phyloP scores from a whole-genome alignment of 73 alveolate species.

The Loxodes magnus region DNA sequence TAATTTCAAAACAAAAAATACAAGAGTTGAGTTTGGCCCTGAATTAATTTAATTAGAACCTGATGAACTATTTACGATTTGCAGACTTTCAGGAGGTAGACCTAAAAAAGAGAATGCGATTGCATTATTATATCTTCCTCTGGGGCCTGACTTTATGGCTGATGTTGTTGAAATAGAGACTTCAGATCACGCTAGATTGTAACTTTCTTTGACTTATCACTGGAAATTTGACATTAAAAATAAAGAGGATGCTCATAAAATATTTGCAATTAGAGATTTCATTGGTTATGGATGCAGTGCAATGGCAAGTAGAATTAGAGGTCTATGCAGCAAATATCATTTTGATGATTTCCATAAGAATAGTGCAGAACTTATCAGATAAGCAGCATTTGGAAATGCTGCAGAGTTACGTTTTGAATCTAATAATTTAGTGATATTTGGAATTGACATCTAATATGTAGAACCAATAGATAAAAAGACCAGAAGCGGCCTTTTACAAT shows the following conservation, averaged over 20 bases:
- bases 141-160: conserved; percentile 68
- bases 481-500: conserved; percentile 29
- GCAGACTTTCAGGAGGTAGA: conserved; percentile 49
- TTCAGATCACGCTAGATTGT: conserved; percentile 69
- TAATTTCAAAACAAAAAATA: conserved; percentile 43
- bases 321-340: conserved; percentile 39
- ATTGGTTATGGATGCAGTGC: conserved; percentile 71
- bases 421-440: conserved; percentile 39
- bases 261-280: conserved; percentile 58
- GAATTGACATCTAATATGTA: conserved; percentile 47
- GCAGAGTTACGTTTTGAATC: conserved; percentile 28
- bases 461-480: conserved; percentile 58
- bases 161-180: conserved; percentile 60
- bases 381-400: conserved; percentile 46
- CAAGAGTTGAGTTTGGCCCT: conserved; percentile 67
- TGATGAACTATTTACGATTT: conserved; percentile 56
- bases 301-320: conserved; percentile 74
- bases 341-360: conserved; percentile 56
- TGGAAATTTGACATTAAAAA: conserved; percentile 44
- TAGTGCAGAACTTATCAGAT: conserved; percentile 32
- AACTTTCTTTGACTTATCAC: conserved; percentile 41
- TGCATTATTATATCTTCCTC: conserved; percentile 24
- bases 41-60: conserved; percentile 67
- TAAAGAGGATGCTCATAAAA: conserved; percentile 26
- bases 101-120: conserved; percentile 49